Evolutionary conservation across 192 early-diverging fungal species (phyloP), one percentile per base, ranked within the genome.

Genomic region (Powellomyces hirtus): DNA sequence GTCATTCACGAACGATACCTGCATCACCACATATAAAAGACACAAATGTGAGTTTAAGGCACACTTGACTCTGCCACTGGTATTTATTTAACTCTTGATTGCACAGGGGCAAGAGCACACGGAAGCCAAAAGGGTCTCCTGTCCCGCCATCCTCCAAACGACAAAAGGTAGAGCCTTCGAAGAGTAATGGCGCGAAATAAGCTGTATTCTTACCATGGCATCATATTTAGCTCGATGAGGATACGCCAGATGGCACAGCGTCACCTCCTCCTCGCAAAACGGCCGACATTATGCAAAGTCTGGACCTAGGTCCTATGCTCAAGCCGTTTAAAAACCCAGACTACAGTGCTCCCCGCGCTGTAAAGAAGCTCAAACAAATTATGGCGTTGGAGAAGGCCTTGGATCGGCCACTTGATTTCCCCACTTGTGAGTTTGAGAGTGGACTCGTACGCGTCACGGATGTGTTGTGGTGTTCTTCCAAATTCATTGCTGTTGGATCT

Each of bases 351-450:
- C 69, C 86, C 13, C 89, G 89, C 35, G 89, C 90, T 72, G 86
- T 80, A 72, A 91, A 87, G 71, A 90, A 89, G 53, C 75, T 95
- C 59, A 92, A 93, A 61, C 93, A 95, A 74, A 85, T 95, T 11
- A 73, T 92, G 2, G 74, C 88, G 2, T 71, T 82, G 50, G 93
- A 95, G 73, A 68, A 60, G 57, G 57, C 27, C 1, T 72, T 76
- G 44, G 81, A 81, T 34, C 68, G 79, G 55, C 76, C 83, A 0
- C 66, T 90, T 1, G 83, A 89, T 62, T 77, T 88, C 27, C 88
- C 89, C 10, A 85, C 87, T 1, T 90, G 87, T 88, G 73, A 14
- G 46, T 49, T 8, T 8, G 40, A 42, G 18, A 42, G 40, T 18
- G 18, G 10, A 42, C 40, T 37, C 24, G 13, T 20, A 13, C 26